These are phyloP conservation scores for Ogataea glucozyma DNA, from an alignment of 805 yeast species.

Conservation along the genomic window DNA sequence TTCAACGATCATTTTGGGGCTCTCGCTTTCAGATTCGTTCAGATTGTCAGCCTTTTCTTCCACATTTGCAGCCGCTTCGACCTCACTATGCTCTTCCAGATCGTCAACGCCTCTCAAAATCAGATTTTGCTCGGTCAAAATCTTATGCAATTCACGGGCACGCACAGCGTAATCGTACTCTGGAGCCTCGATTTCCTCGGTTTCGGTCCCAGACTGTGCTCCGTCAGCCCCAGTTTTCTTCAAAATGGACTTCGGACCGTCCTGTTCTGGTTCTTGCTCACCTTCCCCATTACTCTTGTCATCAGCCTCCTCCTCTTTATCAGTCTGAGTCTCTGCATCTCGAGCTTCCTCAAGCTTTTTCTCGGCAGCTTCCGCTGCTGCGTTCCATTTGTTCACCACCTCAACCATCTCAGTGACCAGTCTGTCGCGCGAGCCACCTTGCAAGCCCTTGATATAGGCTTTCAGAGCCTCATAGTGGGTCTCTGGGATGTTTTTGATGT, in stretches of 20 bases:
- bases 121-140: constrained; percentile 39
- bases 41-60: constrained; percentile 13
- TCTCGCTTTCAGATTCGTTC: constrained; percentile 11
- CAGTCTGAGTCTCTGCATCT: no score
- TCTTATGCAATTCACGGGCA: constrained; percentile 39
- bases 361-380: constrained; percentile 43
- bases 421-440: constrained; percentile 69
- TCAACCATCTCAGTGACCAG: constrained; percentile 49
- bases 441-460: constrained; percentile 57
- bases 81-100: constrained; percentile 5
- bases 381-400: constrained; percentile 59
- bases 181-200: constrained; percentile 19
- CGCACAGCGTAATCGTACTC: constrained; percentile 43
- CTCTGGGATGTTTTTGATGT: constrained; percentile 52
- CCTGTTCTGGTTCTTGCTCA: constrained; percentile 18
- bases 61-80: constrained; percentile 5
- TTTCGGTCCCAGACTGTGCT: constrained; percentile 25
- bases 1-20: constrained; percentile 37
- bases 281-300: constrained; percentile 14
- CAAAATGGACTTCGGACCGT: constrained; percentile 14
- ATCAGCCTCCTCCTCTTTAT: constrained; percentile 13
- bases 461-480: constrained; percentile 53
- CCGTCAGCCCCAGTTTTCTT: constrained; percentile 22
- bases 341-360: constrained; percentile 37
- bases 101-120: constrained; percentile 35